phyloP scores from a whole-genome alignment of 2,329 filamentous ascomycete genomes.

The Penicillium expansum region DNA sequence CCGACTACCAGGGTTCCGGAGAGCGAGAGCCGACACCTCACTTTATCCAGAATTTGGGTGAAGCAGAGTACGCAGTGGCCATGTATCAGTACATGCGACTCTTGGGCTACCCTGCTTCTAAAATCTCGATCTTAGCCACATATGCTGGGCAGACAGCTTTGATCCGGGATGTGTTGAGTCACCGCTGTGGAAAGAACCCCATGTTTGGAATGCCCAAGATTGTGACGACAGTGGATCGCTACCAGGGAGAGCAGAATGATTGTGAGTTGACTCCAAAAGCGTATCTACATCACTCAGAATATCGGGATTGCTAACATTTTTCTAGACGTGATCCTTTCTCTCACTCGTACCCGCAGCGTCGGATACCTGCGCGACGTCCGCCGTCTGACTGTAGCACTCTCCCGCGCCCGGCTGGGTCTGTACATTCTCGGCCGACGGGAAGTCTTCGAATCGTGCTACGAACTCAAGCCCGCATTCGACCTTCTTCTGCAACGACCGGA shows the following conservation, averaged over 20 bases:
- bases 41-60: constrained; percentile 93
- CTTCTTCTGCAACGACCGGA: constrained; percentile 73
- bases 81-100: constrained; percentile 97
- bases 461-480: constrained; percentile 83
- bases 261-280: constrained; percentile 60
- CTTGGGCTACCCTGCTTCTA: constrained; percentile 78
- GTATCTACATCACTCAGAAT: neutral
- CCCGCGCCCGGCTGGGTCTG: constrained; percentile 82
- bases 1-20: constrained; percentile 85
- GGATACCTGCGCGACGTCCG: constrained; percentile 93
- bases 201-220: constrained; percentile 86
- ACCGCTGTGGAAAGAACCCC: constrained; percentile 77
- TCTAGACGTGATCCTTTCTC: constrained; percentile 84
- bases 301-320: constrained; percentile 13
- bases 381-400: constrained; percentile 89
- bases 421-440: constrained; percentile 87
- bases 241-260: constrained; percentile 98
- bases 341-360: constrained; percentile 82
- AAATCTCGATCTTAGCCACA: constrained; percentile 86
- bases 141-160: constrained; percentile 90
- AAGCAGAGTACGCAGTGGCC: constrained; percentile 95
- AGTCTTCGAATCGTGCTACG: constrained; percentile 84
- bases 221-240: constrained; percentile 95
- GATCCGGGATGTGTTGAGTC: constrained; percentile 78
- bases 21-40: constrained; percentile 89